Evolutionary conservation across 345 rosid genomes (phyloP), one percentile per base, ranked within the genome.

Genomic region (Triadica sebifera): DNA sequence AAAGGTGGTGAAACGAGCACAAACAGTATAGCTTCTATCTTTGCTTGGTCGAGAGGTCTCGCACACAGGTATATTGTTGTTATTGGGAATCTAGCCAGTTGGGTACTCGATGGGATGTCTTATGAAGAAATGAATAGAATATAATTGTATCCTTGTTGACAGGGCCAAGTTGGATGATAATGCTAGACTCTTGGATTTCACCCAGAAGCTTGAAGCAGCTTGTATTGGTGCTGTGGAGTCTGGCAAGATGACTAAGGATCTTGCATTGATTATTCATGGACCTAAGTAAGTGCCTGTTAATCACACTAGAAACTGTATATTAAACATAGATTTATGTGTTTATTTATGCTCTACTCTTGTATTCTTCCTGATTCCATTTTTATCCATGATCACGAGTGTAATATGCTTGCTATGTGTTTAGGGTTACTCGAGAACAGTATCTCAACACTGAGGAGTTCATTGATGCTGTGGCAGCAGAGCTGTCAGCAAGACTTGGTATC

Each of bases 1-100:
- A 95, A 93, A 81, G 98, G 98, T 66, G 99, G 99, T 24, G 98
- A 95, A 85, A 95, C 99, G 73, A 95, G 99, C 86, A 95, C 99
- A 62, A 95, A 95, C 91, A 95, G 99, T 75, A 93, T 95, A 76
- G 99, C 99, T 46, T 95, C 99, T 52, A 95, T 95, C 53, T 95
- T 95, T 83, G 99, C 99, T 77, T 95, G 99, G 99, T 81, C 98
- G 9, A 81, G 96, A 46, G 99, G 99, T 66, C 99, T 95, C 85
- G 90, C 98, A 69, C 98, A 95, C 87, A 93, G 99, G 99, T 90
- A 81, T 38, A 10, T 69, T 22, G 2, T 24, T 69, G 17, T 58
- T 66, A 0, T 17, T 17, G 9, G 12, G 22, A 61, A 52, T 62
- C 39, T 15, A 51, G 22, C 16, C 55, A 1, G 0, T 52, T 37